Evolutionary conservation across 1,139 yeast genomes (phyloP).

Genomic region (Sugiyamaella japonica): DNA sequence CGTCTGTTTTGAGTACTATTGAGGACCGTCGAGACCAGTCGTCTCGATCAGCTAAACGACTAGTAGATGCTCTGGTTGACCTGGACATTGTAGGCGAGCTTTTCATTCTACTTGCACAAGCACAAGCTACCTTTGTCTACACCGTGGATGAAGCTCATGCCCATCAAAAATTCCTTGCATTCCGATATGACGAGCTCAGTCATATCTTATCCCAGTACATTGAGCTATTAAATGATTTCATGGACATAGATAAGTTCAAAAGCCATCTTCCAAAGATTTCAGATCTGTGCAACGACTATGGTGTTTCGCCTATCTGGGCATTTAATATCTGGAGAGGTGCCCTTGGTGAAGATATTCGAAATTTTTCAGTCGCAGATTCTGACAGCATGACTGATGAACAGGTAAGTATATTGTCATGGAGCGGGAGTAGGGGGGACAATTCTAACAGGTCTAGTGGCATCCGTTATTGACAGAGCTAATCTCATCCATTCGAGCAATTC

Average conservation of each 20-base stretch:
- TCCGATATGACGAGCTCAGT: conserved; percentile 68
- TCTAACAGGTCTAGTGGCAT: conserved; percentile 30
- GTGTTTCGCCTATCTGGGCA: conserved; percentile 65
- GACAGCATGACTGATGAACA: conserved; percentile 17
- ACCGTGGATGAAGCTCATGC: conserved; percentile 45
- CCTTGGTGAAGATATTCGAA: conserved; percentile 40
- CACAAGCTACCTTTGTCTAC: conserved; percentile 40
- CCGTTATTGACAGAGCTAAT: conserved; percentile 34
- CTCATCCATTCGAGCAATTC: conserved; percentile 24
- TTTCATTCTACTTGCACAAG: conserved; percentile 60
- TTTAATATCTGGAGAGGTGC: conserved; percentile 75
- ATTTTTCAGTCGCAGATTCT: conserved; percentile 16
- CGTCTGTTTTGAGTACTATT: conserved; percentile 59
- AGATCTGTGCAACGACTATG: conserved; percentile 50
- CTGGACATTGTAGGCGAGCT: conserved; percentile 59
- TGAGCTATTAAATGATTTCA: conserved; percentile 58
- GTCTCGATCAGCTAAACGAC: conserved; percentile 51
- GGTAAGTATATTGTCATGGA: no score
- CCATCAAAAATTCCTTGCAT: conserved; percentile 72
- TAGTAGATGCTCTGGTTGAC: conserved; percentile 52
- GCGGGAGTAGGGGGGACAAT: no score
- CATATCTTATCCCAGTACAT: conserved; percentile 64
- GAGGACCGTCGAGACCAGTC: conserved; percentile 49
- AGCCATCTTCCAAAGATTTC: conserved; percentile 48
- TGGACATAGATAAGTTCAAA: conserved; percentile 42